Evolutionary conservation across 2,329 filamentous ascomycete species (phyloP), one percentile per base, ranked within the genome.

Genomic region (Bipolaris victoriae): DNA sequence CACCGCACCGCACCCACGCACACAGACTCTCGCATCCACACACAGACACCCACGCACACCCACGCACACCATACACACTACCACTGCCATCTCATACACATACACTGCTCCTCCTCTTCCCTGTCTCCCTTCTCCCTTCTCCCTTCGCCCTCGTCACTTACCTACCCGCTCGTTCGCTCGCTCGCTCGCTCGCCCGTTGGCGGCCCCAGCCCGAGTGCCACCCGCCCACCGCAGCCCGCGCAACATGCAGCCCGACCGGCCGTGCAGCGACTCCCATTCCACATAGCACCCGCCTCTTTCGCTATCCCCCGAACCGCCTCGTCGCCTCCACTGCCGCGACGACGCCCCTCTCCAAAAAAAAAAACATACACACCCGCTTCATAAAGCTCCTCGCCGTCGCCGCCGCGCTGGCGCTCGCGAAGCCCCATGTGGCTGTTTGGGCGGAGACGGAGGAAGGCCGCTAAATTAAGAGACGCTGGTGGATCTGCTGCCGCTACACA

Each of bases 361-460:
- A 10, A 29, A 29, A 16, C 16, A 16, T 16, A 16, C 9, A 29
- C 26, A 53, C 15, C 29, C 11, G 33, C 10, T 22, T 13, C 11
- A 13, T 47, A 36, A 35, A 16, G 15, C 10, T 48, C 57, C 36
- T 52, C 49, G 49, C 53, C 56, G 39, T 49, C 49, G 49, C 49
- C 58, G 26, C 44, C 49, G 56, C 56, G 49, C 51, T 48, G 39
- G 50, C 52, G 37, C 29, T 44, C 44, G 39, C 58, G 22, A 36
- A 39, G 48, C 39, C 56, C 63, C 58, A 94, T 94, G 90, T 96
- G 91, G 92, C 90, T 88, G 60, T 96, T 96, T 78, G 84, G 88
- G 77, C 87, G 89, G 71, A 88, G 84, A 79, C 88, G 85, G 78
- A 88, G 87, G 77, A 88, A 88, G 78, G 86, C 86, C 76, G 84